These are phyloP conservation scores for Daldinia bambusicola DNA, from an alignment of 495 filamentous ascomycete species.

Conservation along the genomic window DNA sequence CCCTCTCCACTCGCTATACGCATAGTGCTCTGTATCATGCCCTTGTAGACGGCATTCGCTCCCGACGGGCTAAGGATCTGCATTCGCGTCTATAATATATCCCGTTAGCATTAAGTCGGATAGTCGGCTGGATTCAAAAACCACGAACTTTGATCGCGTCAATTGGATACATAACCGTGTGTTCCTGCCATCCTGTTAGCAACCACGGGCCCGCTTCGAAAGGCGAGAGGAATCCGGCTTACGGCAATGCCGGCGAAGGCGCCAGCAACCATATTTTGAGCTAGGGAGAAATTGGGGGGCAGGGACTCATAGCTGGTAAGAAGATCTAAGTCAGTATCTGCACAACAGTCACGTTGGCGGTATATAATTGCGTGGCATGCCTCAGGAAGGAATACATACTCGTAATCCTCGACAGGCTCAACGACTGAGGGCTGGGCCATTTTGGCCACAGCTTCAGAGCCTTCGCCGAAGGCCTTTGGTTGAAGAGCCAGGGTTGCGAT, in stretches of 20 bases:
- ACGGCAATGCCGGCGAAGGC: slow-evolving; percentile 98
- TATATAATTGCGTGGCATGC: background rate
- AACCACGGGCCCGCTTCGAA: background rate
- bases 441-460: slow-evolving; percentile 64
- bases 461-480: slow-evolving; percentile 60
- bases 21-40: slow-evolving; percentile 89
- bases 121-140: slow-evolving; percentile 8
- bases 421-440: slow-evolving; percentile 68
- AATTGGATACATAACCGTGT: slow-evolving; percentile 98
- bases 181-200: slow-evolving; percentile 65
- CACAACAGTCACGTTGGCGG: background rate
- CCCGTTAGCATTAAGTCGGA: slow-evolving; percentile 31
- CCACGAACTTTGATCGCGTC: slow-evolving; percentile 92
- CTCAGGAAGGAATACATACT: slow-evolving; percentile 54
- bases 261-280: slow-evolving; percentile 88
- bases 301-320: slow-evolving; percentile 65
- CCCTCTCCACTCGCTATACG: slow-evolving; percentile 92
- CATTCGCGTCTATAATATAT: slow-evolving; percentile 82
- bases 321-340: slow-evolving; percentile 31
- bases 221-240: slow-evolving; percentile 39
- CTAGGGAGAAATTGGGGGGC: slow-evolving; percentile 67
- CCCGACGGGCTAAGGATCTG: slow-evolving; percentile 87
- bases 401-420: slow-evolving; percentile 66
- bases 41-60: slow-evolving; percentile 85
- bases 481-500: slow-evolving; percentile 66